Evolutionary conservation across 805 yeast genomes (phyloP), one percentile per base, ranked within the genome.

Genomic region (Nakazawaea pomicola): DNA sequence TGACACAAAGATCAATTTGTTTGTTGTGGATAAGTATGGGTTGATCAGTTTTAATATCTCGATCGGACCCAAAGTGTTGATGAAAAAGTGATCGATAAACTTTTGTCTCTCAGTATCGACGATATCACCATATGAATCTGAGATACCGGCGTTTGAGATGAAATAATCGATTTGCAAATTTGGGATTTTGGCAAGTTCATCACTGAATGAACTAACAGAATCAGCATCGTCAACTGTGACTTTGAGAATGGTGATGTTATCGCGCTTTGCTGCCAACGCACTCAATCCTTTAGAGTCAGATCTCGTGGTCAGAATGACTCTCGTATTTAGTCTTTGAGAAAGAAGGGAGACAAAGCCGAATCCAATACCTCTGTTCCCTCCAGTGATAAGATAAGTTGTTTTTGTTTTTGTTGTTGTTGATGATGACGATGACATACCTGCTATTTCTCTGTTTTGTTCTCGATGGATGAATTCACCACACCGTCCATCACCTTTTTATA

Each of bases 291-390:
- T n/a, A 10, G 48, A 38, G 3, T 39, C 46, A 12, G 38, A 25
- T 18, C 57, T 31, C 12, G 49, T 44, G 8, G 57, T 51, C 3
- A 48, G 51, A 24, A 49, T 34, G 6, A 53, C 49, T 4, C 18
- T 16, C 25, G 41, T 49, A 14, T 41, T 36, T 15, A 46, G 28
- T 14, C 46, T 43, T 6, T 28, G 28, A 12, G 55, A 45, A n/a
- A 50, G 39, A 15, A 40, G 40, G 28, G 51, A 45, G 14, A 46
- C 53, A 6, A 54, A 25, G 10, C 30, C 44, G 11, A 41, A 47
- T 5, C 60, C 61, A 39, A 56, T 49, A 12, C 58, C 62, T 40
- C 52, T 47, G 43, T 53, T 53, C 17, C 53, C 52, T 18, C 62
- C 60, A 12, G 58, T 46, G 31, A 54, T 34, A 3, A 54, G 46